phyloP scores from a whole-genome alignment of 2,329 filamentous ascomycete genomes.

The Talaromyces sp. region DNA sequence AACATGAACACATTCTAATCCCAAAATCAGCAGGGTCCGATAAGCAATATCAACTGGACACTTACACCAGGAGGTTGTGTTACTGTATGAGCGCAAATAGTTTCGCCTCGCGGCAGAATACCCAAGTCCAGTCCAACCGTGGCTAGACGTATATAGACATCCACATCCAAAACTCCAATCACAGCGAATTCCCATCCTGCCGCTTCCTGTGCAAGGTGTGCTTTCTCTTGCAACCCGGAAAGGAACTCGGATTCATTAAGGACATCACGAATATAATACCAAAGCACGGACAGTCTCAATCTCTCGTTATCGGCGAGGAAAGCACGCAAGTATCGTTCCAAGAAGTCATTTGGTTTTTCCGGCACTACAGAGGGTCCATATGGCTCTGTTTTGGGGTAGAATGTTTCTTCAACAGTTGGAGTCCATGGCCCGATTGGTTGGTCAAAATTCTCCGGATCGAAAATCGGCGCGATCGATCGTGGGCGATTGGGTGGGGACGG shows the following conservation, averaged over 20 bases:
- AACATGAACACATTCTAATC: slow-evolving; percentile 15
- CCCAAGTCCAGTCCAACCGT: slow-evolving; percentile 14
- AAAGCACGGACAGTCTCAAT: slow-evolving; percentile 14
- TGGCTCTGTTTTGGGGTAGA: slow-evolving; percentile 1
- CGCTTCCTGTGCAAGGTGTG: slow-evolving; percentile 13
- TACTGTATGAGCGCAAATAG: slow-evolving; percentile 16
- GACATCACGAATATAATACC: slow-evolving; percentile 17
- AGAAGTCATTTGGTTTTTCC: not conserved
- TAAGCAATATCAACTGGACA: too few relatives aligned
- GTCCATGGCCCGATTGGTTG: slow-evolving; percentile 11
- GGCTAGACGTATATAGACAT: slow-evolving; percentile 15
- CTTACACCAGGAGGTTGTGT: slow-evolving; percentile 16
- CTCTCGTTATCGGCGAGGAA: slow-evolving; percentile 12
- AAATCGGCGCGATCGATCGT: slow-evolving; percentile 7
- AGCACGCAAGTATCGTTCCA: slow-evolving; percentile 6
- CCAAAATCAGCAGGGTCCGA: not conserved
- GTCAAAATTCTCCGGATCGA: slow-evolving; percentile 10
- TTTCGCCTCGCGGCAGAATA: slow-evolving; percentile 15
- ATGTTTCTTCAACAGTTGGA: not conserved
- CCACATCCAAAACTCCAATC: slow-evolving; percentile 17
- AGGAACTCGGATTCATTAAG: slow-evolving; percentile 11
- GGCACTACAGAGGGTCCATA: not conserved
- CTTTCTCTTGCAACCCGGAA: slow-evolving; percentile 19
- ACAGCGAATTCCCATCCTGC: slow-evolving; percentile 19
- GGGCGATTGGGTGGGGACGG: slow-evolving; percentile 4